phyloP scores from a whole-genome alignment of 805 yeast species.

The Teunomyces stri region DNA sequence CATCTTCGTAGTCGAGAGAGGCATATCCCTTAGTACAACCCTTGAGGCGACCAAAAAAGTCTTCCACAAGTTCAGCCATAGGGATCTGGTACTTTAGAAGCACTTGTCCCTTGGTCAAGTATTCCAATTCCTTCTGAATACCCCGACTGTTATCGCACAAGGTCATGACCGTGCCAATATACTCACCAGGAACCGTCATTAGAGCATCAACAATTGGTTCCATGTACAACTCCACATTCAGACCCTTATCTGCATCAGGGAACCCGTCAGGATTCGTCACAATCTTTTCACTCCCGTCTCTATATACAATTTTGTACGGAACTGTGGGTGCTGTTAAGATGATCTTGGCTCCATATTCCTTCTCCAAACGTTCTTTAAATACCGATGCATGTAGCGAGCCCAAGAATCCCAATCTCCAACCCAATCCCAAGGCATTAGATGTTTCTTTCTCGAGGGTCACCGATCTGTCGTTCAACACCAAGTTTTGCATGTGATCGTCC shows the following conservation, averaged over 20 bases:
- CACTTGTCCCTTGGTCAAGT: conserved; percentile 77
- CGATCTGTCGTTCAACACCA: conserved; percentile 88
- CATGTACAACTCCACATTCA: conserved; percentile 50
- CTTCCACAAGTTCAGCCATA: conserved; percentile 86
- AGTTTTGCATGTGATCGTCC: conserved; percentile 85
- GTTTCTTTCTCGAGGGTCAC: conserved; percentile 88
- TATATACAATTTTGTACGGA: conserved; percentile 75
- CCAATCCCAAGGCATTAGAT: conserved; percentile 92
- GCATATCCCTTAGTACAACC: conserved; percentile 92
- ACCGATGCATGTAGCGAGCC: conserved; percentile 96
- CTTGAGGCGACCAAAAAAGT: conserved; percentile 90
- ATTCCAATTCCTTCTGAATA: conserved; percentile 72
- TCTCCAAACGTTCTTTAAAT: conserved; percentile 85
- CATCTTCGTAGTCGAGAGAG: conserved; percentile 90
- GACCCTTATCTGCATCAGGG: conserved; percentile 58
- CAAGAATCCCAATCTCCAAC: conserved; percentile 94
- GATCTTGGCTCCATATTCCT: conserved; percentile 89
- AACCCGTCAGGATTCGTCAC: conserved; percentile 92
- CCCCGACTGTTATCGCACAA: conserved; percentile 86
- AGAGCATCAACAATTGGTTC: conserved; percentile 91
- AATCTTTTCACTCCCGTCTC: conserved; percentile 60
- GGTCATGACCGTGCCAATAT: conserved; percentile 81
- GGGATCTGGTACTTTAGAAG: conserved; percentile 79
- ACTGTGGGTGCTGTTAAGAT: conserved; percentile 96
- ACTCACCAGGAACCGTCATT: conserved; percentile 89